Base-by-base conservation (phyloP, 441 rosid species). In the Croton laevigatus region DNA sequence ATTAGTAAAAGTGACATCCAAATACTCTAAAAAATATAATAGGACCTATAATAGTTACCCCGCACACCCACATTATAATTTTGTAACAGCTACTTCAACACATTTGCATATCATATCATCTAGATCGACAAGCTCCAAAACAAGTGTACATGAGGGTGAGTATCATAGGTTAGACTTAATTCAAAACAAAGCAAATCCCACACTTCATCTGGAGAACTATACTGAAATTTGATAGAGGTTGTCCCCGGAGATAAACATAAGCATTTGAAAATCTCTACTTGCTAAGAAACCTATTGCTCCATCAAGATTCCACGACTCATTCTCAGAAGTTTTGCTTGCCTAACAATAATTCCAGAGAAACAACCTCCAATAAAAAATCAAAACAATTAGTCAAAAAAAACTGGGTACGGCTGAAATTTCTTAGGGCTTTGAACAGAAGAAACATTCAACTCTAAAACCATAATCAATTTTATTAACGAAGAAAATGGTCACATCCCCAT, bases 371-470 rank as follows among this genome's bases (percentile, higher is more conserved):
- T n/a, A 44, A 49, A 12, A 16, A n/a, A 27, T 5, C 1, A 19
- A 44, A 42, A 55, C 5, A 1, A 27, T 49, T 12, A 34, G 4
- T 12, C 62, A 5, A 62, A 9, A n/a, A 16, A 44, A 60, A 19
- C 22, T 9, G 23, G n/a, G 12, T 34, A 23, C 45, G n/a, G 60
- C 34, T 49, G 45, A 68, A 78, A 68, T 64, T 37, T 23, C 40
- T 58, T 19, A 71, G 68, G 32, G 55, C 73, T 45, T 10, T 60
- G 8, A 49, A 38, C 27, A 57, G 38, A 42, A 12, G 14, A 55
- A 49, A 65, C 27, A 40, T 6, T 59, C 51, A 59, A 4, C 67
- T 48, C 8, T 27, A 12, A 54, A 32, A 23, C 19, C 62, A 62
- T 16, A 71, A 63, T 19, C 61, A 22, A 53, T 60, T 13, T 20